These are phyloP conservation scores for Trichoderma aggressivum DNA, from an alignment of 2,329 filamentous ascomycete species.

Conservation along the genomic window DNA sequence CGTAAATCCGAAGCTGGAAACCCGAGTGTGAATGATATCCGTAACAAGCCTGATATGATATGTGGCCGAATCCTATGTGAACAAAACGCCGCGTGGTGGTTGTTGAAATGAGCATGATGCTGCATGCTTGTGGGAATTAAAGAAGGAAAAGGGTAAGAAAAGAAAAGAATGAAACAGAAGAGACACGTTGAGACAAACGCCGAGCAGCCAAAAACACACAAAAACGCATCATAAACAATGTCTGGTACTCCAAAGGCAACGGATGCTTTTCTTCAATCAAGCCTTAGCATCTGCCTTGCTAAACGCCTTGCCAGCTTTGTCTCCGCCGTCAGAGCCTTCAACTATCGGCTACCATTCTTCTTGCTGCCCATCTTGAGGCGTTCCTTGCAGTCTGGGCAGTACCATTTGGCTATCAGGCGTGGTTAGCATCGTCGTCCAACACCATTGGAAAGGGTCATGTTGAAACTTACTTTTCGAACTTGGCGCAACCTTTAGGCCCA, in stretches of 20 bases:
- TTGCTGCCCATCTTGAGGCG: constrained; percentile 55
- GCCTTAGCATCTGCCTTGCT: background rate
- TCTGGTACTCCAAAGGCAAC: background rate
- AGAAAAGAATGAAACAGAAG: background rate
- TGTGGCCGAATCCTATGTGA: constrained; percentile 11
- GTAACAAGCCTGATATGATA: constrained; percentile 12
- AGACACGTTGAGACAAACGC: constrained; percentile 2
- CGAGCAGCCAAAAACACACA: background rate
- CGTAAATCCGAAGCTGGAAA: background rate
- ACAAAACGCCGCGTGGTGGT: constrained; percentile 9
- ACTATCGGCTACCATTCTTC: constrained; percentile 46
- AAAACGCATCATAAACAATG: background rate
- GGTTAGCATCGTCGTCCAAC: background rate
- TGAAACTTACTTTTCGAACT: constrained; percentile 64
- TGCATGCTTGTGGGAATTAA: background rate
- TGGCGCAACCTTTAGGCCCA: constrained; percentile 75
- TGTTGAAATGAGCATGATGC: background rate
- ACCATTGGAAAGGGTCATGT: background rate
- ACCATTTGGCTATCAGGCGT: constrained; percentile 65
- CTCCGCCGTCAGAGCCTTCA: background rate
- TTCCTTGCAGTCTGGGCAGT: constrained; percentile 75
- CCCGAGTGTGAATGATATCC: background rate
- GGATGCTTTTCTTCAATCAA: background rate
- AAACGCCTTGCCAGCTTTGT: background rate
- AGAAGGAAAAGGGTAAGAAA: background rate